Base-by-base conservation (phyloP, 2,329 filamentous ascomycete species). In the Taxawa tesnikishii region DNA sequence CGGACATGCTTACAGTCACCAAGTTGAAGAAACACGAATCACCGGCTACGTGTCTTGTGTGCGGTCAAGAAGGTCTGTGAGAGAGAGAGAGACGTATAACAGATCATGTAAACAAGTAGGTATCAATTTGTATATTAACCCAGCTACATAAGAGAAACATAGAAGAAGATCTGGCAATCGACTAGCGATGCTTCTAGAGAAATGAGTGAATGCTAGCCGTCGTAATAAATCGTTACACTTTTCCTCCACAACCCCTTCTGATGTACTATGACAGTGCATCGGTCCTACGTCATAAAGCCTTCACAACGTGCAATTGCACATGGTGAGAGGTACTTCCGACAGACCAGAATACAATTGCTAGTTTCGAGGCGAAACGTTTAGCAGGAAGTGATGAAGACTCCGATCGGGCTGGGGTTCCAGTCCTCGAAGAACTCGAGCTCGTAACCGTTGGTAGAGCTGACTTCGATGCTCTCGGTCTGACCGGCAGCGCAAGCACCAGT, bases 361-460 rank as follows among this genome's bases (percentile, higher is more conserved):
- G 8, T n/a, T 3, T 3, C n/a, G 26, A 16, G 8, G 15, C 27
- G 27, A 29, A 11, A 10, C 3, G 27, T 17, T 39, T 30, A 40
- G 24, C 38, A 40, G n/a, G 38, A 30, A 15, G 32, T 34, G 21
- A 40, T 30, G 35, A 37, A 40, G 11, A 40, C 9, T 17, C 38
- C 38, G 11, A 40, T 32, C 6, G 38, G 28, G 26, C 23, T 15
- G 19, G 36, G 33, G 34, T 43, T 36, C 26, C 32, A 45, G 34
- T 46, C 44, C 29, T 49, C 37, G 35, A 46, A 48, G 34, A 43
- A 49, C 15, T 49, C 39, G 21, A 51, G 28, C 11, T 23, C 32
- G 21, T 48, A 35, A 3, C 35, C 41, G 15, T 37, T 37, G 16
- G 35, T 29, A 7, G 39, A 34, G 21, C 36, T 40, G 9, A 48